Conservation (phyloP, 345 rosid genomes). For the Hypericum androsaemum region DNA sequence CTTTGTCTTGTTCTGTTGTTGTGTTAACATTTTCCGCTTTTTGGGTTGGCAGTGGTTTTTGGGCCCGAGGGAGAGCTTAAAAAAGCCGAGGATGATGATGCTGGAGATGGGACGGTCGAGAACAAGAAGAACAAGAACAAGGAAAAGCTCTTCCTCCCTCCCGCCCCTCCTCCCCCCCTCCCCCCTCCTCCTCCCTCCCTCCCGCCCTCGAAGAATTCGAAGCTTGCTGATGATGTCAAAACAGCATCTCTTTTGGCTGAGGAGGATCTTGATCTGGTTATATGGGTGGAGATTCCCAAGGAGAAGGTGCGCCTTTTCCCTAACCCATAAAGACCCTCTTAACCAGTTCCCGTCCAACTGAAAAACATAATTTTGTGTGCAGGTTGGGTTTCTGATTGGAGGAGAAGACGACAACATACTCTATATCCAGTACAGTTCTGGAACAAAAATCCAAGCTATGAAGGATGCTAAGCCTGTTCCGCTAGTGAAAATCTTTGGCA, state of each 20-base stretch:
- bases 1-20: too few relatives aligned
- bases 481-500: slow-evolving; percentile 70
- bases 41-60: slow-evolving; percentile 27
- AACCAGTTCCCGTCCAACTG: too few relatives aligned
- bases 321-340: too few relatives aligned
- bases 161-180: too few relatives aligned
- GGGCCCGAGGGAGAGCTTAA: slow-evolving; percentile 14
- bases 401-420: slow-evolving; percentile 84
- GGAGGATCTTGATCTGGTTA: slow-evolving; percentile 27
- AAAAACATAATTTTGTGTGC: background rate
- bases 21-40: background rate
- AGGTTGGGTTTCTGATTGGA: slow-evolving; percentile 95
- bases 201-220: background rate
- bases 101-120: slow-evolving; percentile 14
- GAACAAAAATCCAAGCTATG: slow-evolving; percentile 84
- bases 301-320: slow-evolving; percentile 41
- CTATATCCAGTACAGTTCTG: slow-evolving; percentile 65
- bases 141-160: too few relatives aligned
- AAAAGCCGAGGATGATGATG: too few relatives aligned
- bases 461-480: slow-evolving; percentile 86
- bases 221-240: slow-evolving; percentile 14
- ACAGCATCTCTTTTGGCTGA: slow-evolving; percentile 8
- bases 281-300: slow-evolving; percentile 67
- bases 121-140: slow-evolving; percentile 9
- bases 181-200: too few relatives aligned